Percentiles rank a stretch among this genome's conserved stretches.
Evolutionary conservation across 805 yeast genomes (phyloP).

Genomic region (Lachancea sp.): DNA sequence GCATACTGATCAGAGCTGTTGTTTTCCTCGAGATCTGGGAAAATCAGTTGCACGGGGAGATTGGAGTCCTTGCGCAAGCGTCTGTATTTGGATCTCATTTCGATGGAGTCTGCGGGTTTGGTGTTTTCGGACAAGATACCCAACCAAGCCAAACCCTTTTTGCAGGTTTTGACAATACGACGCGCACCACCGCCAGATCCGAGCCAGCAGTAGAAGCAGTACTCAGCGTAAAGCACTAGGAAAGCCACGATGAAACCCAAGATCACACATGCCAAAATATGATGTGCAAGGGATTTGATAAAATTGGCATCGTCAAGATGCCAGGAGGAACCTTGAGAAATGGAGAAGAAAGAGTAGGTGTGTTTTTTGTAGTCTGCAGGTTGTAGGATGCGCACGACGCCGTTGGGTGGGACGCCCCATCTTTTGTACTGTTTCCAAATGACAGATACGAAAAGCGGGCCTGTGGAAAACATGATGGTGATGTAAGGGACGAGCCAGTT

Average conservation of each 20-base stretch:
- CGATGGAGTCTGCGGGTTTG: slow-evolving; percentile 2
- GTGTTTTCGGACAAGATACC: slow-evolving; percentile 1
- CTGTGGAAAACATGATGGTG: slow-evolving; percentile 90
- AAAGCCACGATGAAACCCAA: slow-evolving; percentile 60
- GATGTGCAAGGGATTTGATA: slow-evolving; percentile 66
- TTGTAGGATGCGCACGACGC: slow-evolving; percentile 59
- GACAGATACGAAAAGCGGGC: slow-evolving; percentile 80
- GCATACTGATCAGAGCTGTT: slow-evolving; percentile 11
- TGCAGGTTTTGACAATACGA: slow-evolving; percentile 5
- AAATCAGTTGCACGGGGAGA: slow-evolving; percentile 17
- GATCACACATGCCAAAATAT: slow-evolving; percentile 63
- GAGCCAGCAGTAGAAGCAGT: slow-evolving; percentile 39
- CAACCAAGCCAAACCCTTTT: slow-evolving; percentile 3
- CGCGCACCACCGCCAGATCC: slow-evolving; percentile 19
- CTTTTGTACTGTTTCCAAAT: slow-evolving; percentile 84
- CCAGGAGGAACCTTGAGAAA: slow-evolving; percentile 86
- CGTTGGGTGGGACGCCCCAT: slow-evolving; percentile 65
- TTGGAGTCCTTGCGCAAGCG: slow-evolving; percentile 28
- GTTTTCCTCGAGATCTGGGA: slow-evolving; percentile 22
- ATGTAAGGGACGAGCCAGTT: slow-evolving; percentile 84
- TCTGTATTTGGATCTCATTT: slow-evolving; percentile 10
- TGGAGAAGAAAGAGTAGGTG: slow-evolving; percentile 59
- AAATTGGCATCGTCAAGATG: slow-evolving; percentile 81
- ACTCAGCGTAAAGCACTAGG: slow-evolving; percentile 41
- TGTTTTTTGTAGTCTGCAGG: slow-evolving; percentile 67